Percentiles rank a stretch among this genome's conserved stretches.
These are phyloP conservation scores for Leccinum variicolor DNA, from an alignment of 768 basidiomycete genomes.

Conservation along the genomic window DNA sequence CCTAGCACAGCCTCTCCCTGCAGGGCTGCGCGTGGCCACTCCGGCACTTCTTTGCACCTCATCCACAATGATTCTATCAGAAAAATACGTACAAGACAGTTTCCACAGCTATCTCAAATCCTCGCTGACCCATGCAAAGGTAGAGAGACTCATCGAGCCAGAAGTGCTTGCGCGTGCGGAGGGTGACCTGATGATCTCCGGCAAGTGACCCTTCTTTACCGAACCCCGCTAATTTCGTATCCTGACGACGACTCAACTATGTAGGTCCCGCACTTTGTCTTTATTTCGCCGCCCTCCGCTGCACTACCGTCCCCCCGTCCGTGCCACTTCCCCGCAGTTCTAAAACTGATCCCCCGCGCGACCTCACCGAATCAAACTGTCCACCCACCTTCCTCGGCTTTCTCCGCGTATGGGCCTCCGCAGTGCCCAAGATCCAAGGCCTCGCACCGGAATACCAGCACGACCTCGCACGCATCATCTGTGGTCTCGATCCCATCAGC, in stretches of 20 bases:
- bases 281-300: slow-evolving; percentile 80
- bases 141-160: slow-evolving; percentile 67
- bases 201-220: slow-evolving; percentile 34
- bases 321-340: slow-evolving; percentile 68
- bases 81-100: slow-evolving; percentile 66
- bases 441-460: slow-evolving; percentile 67
- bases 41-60: neutral
- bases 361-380: slow-evolving; percentile 66
- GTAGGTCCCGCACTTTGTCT: slow-evolving; percentile 77
- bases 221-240: neutral
- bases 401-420: slow-evolving; percentile 67
- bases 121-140: slow-evolving; percentile 74
- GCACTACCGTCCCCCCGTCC: slow-evolving; percentile 71
- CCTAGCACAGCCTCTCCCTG: neutral
- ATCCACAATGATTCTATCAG: slow-evolving; percentile 41
- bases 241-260: neutral
- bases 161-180: slow-evolving; percentile 76
- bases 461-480: slow-evolving; percentile 80
- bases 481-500: slow-evolving; percentile 48
- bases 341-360: slow-evolving; percentile 46
- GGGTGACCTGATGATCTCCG: slow-evolving; percentile 83
- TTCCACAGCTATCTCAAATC: slow-evolving; percentile 84
- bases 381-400: slow-evolving; percentile 66
- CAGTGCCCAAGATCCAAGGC: slow-evolving; percentile 61
- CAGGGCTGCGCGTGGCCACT: neutral